Conservation (phyloP, 2,329 filamentous ascomycete species). For the Penicillium sp. region DNA sequence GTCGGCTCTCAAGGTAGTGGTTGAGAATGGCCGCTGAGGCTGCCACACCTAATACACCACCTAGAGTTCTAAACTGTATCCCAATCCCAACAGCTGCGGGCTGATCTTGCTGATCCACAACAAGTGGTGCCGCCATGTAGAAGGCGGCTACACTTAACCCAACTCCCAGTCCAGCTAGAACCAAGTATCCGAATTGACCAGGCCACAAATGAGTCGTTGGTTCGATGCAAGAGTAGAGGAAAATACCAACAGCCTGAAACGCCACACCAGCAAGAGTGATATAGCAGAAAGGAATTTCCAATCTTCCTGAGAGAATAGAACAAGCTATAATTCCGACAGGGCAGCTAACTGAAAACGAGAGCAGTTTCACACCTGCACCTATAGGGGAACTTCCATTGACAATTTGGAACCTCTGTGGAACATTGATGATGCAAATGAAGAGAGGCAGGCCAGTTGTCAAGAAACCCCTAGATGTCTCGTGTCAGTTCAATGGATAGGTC, state of each 20-base stretch:
- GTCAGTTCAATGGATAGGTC: not conserved
- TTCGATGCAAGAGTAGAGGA: conserved; percentile 17
- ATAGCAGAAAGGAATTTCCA: conserved; percentile 18
- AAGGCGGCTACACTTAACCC: conserved; percentile 17
- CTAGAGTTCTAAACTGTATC: conserved; percentile 45
- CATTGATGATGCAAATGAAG: conserved; percentile 21
- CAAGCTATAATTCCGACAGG: conserved; percentile 20
- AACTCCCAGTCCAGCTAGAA: conserved; percentile 17
- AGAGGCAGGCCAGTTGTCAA: conserved; percentile 24
- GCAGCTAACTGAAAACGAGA: conserved; percentile 22
- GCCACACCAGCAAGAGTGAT: conserved; percentile 16
- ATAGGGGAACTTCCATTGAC: conserved; percentile 25
- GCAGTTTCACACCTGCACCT: conserved; percentile 22
- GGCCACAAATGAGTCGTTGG: conserved; percentile 22
- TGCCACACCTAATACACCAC: conserved; percentile 44
- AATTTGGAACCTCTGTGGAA: conserved; percentile 30
- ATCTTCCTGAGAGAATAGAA: conserved; percentile 14
- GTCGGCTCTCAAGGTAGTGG: conserved; percentile 18
- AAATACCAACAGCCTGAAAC: conserved; percentile 20
- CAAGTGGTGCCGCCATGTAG: conserved; percentile 21
- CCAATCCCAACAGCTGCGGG: conserved; percentile 41
- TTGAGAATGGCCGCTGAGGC: conserved; percentile 34
- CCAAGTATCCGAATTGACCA: conserved; percentile 25
- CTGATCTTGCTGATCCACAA: conserved; percentile 27
- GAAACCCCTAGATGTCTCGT: conserved; percentile 7